Evolutionary conservation across 441 rosid genomes (phyloP), one percentile per base, ranked within the genome.

Genomic region (Adansonia gregorii): DNA sequence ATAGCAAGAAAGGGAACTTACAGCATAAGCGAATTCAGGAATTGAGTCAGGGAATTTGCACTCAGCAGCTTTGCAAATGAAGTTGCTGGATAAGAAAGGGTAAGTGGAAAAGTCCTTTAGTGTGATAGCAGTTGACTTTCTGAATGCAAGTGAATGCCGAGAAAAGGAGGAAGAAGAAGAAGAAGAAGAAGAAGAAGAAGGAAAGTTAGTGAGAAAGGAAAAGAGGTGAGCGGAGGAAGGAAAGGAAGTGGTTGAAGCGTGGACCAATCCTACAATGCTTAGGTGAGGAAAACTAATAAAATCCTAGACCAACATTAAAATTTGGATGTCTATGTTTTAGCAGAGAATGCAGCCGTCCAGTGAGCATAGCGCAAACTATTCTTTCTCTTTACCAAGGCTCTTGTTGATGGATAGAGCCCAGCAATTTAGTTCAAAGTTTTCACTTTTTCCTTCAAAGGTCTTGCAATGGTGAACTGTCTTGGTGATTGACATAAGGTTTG

Each of bases 41-140:
- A 93, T 92, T 17, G 99, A 95, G 88, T 93, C 96, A 0, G 97
- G 97, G 74, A 93, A 93, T 78, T 88, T 85, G 85, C 90, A 92
- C 76, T 90, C 97, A 0, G 91, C 89, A 41, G 91, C 91, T 83
- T 80, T 86, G 85, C 95, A 90, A 45, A 89, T 73, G 58, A 78
- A 86, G 8, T 59, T 68, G 66, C n/a, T 31, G 77, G 85, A 78
- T 0, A 85, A 76, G 1, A 66, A 79, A 65, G 79, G 72, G 76
- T 65, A 67, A 5, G 73, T 52, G 54, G 75, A 76, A 0, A 69
- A 61, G 66, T 27, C 3, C 35, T 27, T 27, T 27, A 27, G 35
- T 27, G 35, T 27, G 35, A 27, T 27, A 27, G 2, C 35, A 27
- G 35, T 27, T 27, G 35, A 1, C 35, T 10, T 59, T 58, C 46